Evolutionary conservation across 140 eudicot genomes (phyloP), one percentile per base, ranked within the genome.

Genomic region (Cichorium intybus): DNA sequence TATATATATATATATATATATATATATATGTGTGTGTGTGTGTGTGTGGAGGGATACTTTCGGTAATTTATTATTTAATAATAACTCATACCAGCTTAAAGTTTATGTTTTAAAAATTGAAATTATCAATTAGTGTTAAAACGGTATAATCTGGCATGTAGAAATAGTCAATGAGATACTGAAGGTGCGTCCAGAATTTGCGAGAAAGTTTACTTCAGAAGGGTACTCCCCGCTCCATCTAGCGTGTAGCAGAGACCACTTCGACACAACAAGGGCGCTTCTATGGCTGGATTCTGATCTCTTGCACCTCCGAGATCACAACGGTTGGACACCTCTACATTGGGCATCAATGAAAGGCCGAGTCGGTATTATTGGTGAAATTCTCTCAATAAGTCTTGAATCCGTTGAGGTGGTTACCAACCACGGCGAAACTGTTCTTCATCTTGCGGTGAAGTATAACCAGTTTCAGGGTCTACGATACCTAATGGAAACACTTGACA

Each of bases 241-340:
- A 24, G 83, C 86, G 6, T 83, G 89, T 37, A 77, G 83, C 64
- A 77, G 57, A 73, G 83, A 86, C 34, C 82, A 79, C 6, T 12
- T 84, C 6, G 86, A 84, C 12, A 80, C 80, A 51, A 70, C 75
- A 51, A 66, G 84, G 31, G 79, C 77, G 61, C 72, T 84, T 49
- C 16, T 77, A 10, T 62, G 51, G 68, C 60, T 65, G 17, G 90
- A 84, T 33, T 31, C 60, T 0, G 90, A 84, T 43, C 84, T 80
- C 16, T 46, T 80, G 41, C 60, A 26, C 57, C 75, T 80, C 10
- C 71, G 64, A 70, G 90, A 84, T 66, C 58, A 66, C 55, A 69
- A 80, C 12, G 90, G 90, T 49, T 65, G 82, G 75, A 77, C 86
- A 7, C 90, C 90, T 17, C 72, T 84, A 21, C 90, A 82, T 46